Conservation (phyloP, 2,329 filamentous ascomycete species). For the Didymella pomorum region DNA sequence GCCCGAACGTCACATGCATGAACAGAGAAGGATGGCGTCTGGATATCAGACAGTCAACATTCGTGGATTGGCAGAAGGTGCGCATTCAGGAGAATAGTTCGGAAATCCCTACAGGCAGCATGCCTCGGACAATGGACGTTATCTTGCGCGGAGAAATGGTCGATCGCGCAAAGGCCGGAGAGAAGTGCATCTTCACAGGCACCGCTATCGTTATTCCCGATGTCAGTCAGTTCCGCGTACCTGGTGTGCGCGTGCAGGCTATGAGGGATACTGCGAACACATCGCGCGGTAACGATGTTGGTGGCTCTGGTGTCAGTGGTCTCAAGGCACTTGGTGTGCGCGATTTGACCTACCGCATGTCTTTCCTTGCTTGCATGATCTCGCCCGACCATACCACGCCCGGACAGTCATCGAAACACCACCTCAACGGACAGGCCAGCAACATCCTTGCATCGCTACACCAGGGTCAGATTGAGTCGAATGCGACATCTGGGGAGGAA, state of each 20-base stretch:
- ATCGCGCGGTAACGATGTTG: constrained; percentile 77
- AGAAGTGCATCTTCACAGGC: constrained; percentile 98
- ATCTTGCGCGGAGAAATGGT: constrained; percentile 97
- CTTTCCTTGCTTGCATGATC: constrained; percentile 97
- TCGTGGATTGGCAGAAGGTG: constrained; percentile 99
- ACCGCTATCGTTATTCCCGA: constrained; percentile 96
- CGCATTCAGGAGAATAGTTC: constrained; percentile 98
- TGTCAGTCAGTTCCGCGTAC: constrained; percentile 91
- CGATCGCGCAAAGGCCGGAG: constrained; percentile 93
- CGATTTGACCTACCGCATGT: constrained; percentile 92
- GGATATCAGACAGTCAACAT: constrained; percentile 96
- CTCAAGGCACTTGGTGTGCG: constrained; percentile 92
- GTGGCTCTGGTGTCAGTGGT: constrained; percentile 84
- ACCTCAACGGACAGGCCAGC: constrained; percentile 74
- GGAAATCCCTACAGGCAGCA: constrained; percentile 97
- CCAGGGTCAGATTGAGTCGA: constrained; percentile 71
- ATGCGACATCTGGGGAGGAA: constrained; percentile 73
- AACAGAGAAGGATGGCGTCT: constrained; percentile 94
- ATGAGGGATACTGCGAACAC: constrained; percentile 81
- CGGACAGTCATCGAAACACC: constrained; percentile 75
- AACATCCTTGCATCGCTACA: constrained; percentile 89
- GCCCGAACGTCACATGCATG: constrained; percentile 84
- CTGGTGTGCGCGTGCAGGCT: constrained; percentile 82
- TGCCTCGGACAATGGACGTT: constrained; percentile 97
- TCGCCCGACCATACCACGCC: constrained; percentile 84